Conservation (phyloP, 495 filamentous ascomycete genomes). For the Penicillium canariense region DNA sequence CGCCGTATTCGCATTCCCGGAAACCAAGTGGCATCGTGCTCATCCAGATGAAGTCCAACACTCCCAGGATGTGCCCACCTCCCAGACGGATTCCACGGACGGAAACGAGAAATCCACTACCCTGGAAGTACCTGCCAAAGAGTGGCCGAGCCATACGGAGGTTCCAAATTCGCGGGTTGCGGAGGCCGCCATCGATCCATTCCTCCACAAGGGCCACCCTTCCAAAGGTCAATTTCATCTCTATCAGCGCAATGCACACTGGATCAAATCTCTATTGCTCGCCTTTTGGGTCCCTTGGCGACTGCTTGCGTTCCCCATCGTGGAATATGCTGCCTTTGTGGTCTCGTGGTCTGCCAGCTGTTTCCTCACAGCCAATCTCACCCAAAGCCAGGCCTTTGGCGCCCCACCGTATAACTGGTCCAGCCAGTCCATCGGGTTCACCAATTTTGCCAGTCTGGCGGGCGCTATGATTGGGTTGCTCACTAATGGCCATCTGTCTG, state of each 20-base stretch:
- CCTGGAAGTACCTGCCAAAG: neutral
- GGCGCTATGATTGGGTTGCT: slow-evolving; percentile 54
- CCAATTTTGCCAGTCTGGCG: slow-evolving; percentile 45
- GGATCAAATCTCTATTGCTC: slow-evolving; percentile 39
- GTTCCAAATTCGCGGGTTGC: neutral
- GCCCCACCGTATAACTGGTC: slow-evolving; percentile 59
- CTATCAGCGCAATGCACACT: slow-evolving; percentile 42
- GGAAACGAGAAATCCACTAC: neutral
- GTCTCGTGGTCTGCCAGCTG: slow-evolving; percentile 59
- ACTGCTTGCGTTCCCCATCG: slow-evolving; percentile 60
- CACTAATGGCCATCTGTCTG: slow-evolving; percentile 58
- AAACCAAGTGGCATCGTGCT: slow-evolving; percentile 57
- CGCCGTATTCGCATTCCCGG: slow-evolving; percentile 57
- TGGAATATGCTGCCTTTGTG: slow-evolving; percentile 58
- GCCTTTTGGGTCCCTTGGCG: slow-evolving; percentile 52
- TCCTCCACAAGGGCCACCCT: slow-evolving; percentile 50
- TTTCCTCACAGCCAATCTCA: slow-evolving; percentile 63
- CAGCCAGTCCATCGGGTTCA: slow-evolving; percentile 50
- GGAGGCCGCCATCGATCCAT: slow-evolving; percentile 22
- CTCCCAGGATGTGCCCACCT: neutral
- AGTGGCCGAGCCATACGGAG: neutral
- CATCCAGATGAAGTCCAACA: slow-evolving; percentile 24
- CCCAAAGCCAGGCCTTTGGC: slow-evolving; percentile 58
- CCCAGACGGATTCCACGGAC: neutral
- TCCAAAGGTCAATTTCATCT: slow-evolving; percentile 54